Evolutionary conservation across 495 filamentous ascomycete species (phyloP), one percentile per base, ranked within the genome.

Genomic region (Pseudomonodictys pantanalensis): DNA sequence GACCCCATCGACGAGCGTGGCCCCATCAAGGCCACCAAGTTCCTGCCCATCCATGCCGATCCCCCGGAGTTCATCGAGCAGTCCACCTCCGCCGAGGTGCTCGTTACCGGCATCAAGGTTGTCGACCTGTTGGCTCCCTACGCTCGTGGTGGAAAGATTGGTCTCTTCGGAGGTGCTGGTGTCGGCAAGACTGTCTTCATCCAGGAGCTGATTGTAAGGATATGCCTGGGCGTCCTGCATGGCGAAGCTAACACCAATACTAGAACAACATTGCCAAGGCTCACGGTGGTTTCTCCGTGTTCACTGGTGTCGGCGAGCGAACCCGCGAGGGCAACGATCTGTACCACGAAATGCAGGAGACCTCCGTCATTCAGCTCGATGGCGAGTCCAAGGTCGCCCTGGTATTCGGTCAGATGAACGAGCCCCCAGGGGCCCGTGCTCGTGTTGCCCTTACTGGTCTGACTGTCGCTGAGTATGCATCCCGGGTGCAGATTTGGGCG

Each of bases 301-400:
- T 98, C 87, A 95, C 90, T 75, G 93, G 93, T 91, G 93, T 98
- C 78, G 93, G 93, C 72, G 93, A 98, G 88, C 93, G 93, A 83
- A 98, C 93, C 72, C 93, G 93, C 88, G 93, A 98, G 86, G 93
- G 93, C 86, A 98, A 98, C 86, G 93, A 98, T 87, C 80, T 98
- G 84, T 98, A 98, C 88, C 95, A 98, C 83, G 93, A 98, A 88
- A 98, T 98, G 93, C 93, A 98, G 83, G 92, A 98, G 83, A 98
- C 93, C 72, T 86, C 86, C 80, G 93, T 98, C 85, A 98, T 98
- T 80, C 82, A 98, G 78, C 90, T 98, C 62, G 93, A 98, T 64
- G 93, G 93, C 79, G 91, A 96, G 70, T 98, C 93, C 76, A 98
- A 98, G 88, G 93, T 97, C 80, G 90, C 93, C 63, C 84, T 98